These are phyloP conservation scores for Colletotrichum orbiculare DNA, from an alignment of 2,329 filamentous ascomycete species.

Conservation along the genomic window DNA sequence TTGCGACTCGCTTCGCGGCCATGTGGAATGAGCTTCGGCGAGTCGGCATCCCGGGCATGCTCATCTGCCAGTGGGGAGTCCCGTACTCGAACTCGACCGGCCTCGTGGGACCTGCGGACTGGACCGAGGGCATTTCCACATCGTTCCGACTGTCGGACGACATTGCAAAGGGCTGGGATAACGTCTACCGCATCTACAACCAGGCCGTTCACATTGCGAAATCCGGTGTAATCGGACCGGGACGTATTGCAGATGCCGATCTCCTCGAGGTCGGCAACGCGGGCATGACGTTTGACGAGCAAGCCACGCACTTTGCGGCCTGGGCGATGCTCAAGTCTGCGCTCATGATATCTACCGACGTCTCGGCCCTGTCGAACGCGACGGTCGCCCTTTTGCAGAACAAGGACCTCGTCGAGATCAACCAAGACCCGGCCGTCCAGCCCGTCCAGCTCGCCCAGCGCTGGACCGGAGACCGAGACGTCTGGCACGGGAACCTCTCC, in stretches of 20 bases:
- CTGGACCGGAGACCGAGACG: slow-evolving; percentile 6
- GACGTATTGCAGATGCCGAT: slow-evolving; percentile 3
- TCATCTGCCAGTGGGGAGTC: slow-evolving; percentile 7
- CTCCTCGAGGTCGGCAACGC: slow-evolving; percentile 5
- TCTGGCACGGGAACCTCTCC: slow-evolving; percentile 6
- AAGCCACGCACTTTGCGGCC: slow-evolving; percentile 2
- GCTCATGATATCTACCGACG: background rate
- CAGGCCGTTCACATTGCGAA: slow-evolving; percentile 7
- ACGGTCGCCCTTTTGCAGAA: slow-evolving; percentile 3
- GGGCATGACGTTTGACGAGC: slow-evolving; percentile 11
- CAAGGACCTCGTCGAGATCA: slow-evolving; percentile 9
- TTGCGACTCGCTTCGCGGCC: background rate
- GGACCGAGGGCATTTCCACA: slow-evolving; percentile 7
- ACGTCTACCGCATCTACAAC: slow-evolving; percentile 17
- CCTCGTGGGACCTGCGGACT: background rate
- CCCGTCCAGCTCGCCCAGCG: slow-evolving; percentile 6
- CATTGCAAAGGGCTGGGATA: slow-evolving; percentile 1
- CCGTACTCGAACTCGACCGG: background rate
- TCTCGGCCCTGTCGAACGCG: background rate
- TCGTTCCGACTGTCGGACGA: slow-evolving; percentile 13
- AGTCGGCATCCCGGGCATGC: background rate
- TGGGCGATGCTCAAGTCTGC: slow-evolving; percentile 15
- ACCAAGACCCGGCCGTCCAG: background rate
- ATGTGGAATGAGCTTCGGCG: slow-evolving; percentile 13
- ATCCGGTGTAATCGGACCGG: background rate